phyloP scores from a whole-genome alignment of 2,329 filamentous ascomycete species.

The Fusarium liriodendri region DNA sequence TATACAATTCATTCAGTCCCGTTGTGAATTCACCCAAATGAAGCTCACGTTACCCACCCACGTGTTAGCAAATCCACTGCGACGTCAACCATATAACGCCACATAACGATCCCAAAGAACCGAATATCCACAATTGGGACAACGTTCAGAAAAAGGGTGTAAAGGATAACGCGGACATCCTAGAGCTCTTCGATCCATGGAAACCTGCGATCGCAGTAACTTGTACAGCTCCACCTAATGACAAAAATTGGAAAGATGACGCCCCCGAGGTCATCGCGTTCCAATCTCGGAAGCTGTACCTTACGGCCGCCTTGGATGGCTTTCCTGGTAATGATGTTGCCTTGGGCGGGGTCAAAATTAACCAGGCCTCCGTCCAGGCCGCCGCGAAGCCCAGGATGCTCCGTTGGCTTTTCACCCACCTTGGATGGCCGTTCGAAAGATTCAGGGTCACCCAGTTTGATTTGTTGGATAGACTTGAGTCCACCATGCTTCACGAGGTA shows the following conservation, averaged over 20 bases:
- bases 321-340: neutral
- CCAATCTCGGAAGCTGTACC: neutral
- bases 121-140: neutral
- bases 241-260: neutral
- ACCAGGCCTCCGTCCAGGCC: neutral
- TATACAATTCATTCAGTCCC: neutral
- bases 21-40: neutral
- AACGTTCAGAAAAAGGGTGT: neutral
- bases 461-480: neutral
- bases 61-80: neutral
- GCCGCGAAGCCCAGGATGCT: neutral
- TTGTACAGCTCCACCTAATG: too few relatives aligned
- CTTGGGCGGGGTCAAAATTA: neutral
- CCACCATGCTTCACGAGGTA: neutral
- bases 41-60: neutral
- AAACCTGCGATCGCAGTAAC: neutral
- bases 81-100: neutral
- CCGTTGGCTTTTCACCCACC: neutral
- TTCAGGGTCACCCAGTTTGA: neutral
- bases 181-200: neutral
- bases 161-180: rapidly evolving
- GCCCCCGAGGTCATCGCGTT: neutral
- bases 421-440: too few relatives aligned
- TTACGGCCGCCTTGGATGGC: neutral
- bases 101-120: neutral